Evolutionary conservation across 768 basidiomycete species (phyloP), one percentile per base, ranked within the genome.

Genomic region (Chlorophyllum brunneum): DNA sequence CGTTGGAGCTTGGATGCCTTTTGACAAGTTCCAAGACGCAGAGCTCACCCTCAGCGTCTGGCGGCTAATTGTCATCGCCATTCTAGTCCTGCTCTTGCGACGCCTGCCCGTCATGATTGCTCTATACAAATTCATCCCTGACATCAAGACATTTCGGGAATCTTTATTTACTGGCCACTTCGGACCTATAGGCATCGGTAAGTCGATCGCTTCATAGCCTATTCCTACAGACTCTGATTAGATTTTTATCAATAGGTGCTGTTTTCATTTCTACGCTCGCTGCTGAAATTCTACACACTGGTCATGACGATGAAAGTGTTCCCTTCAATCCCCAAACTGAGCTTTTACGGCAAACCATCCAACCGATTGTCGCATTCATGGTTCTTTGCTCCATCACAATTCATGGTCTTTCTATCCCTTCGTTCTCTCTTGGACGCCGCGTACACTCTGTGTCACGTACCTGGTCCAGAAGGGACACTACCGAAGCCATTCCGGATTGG

Each of bases 1-100:
- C 63, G 88, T 98, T 55, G 97, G 97, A 55, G 95, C 95, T 29
- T 94, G 95, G 86, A 95, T 95, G 81, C 97, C 97, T 1, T 98
- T 99, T 69, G 66, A 77, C 62, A 76, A 78, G 43, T 98, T 95
- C 73, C 70, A 74, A 54, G 77, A 91, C 63, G 68, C 70, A 7
- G 73, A 70, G 37, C 73, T 88, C 58, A 85, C 86, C 1, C 72
- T 99, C 43, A 80, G 75, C 37, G 84, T 90, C 8, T 92, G 93
- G 89, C 75, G 94, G 24, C 77, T 99, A 16, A 67, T 97, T 45
- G 85, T 92, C 33, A 78, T 95, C 44, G 88, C 88, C 2, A 75
- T 98, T 46, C 74, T 87, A 46, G 78, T 98, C n/a, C 72, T 99
- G 45, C 58, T 93, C 2, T 70, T 98, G 15, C 81, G 92, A 26